Evolutionary conservation across 305 asterid genomes (phyloP).

Genomic region (Fraxinus velutina): DNA sequence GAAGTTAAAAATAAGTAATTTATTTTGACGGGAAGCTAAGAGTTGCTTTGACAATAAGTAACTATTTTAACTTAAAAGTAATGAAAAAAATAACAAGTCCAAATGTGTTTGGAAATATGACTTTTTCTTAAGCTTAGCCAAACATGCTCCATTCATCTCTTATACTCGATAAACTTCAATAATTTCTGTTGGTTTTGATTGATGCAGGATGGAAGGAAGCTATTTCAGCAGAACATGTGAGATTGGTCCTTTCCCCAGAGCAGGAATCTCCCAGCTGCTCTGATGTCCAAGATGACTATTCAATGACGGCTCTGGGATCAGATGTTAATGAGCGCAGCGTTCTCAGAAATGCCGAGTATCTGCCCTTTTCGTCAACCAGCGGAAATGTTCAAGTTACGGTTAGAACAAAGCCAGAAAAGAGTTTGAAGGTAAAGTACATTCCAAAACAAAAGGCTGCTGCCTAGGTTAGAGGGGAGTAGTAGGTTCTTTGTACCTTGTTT

Average conservation of each 20-base stretch:
- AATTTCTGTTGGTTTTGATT: neutral
- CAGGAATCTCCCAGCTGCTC: conserved; percentile 34
- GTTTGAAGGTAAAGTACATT: conserved; percentile 48
- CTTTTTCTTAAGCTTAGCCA: neutral
- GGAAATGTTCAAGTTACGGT: conserved; percentile 33
- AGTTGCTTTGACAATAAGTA: neutral
- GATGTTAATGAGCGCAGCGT: conserved; percentile 24
- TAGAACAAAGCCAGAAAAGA: conserved; percentile 44
- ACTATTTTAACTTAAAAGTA: neutral
- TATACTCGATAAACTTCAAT: neutral
- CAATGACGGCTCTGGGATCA: conserved; percentile 26
- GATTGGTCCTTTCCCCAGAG: conserved; percentile 45
- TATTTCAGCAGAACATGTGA: conserved; percentile 61
- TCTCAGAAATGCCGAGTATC: conserved; percentile 34
- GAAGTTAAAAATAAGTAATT: neutral
- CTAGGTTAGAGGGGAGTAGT: conserved; percentile 34
- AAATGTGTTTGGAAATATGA: neutral
- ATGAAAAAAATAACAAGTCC: neutral
- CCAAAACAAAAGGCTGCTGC: conserved; percentile 52
- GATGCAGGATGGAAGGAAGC: conserved; percentile 85
- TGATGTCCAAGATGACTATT: conserved; percentile 23
- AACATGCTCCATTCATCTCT: neutral
- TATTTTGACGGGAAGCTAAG: neutral
- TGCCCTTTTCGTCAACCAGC: conserved; percentile 16
- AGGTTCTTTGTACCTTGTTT: conserved; percentile 21